phyloP scores from a whole-genome alignment of 306 rosid genomes.

The Psophocarpus tetragonolobus region DNA sequence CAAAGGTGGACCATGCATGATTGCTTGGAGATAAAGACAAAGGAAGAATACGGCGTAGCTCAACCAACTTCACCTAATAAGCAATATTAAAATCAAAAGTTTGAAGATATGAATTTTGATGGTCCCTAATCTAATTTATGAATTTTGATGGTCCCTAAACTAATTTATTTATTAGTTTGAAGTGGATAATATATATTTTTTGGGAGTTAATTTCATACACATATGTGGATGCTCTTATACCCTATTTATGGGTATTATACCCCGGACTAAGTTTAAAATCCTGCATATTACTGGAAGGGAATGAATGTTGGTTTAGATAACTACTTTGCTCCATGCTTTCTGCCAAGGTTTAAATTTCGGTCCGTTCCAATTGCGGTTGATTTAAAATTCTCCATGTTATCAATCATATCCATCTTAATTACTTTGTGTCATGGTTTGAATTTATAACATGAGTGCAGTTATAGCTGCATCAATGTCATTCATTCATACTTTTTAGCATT shows the following conservation, averaged over 20 bases:
- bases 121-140: neutral
- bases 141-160: neutral
- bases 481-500: too few relatives aligned
- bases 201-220: neutral
- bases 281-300: neutral
- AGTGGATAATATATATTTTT: neutral
- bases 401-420: too few relatives aligned
- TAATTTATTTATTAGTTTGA: neutral
- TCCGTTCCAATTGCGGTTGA: neutral
- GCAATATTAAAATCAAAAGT: neutral
- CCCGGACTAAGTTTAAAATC: neutral
- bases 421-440: too few relatives aligned
- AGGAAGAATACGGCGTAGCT: slow-evolving; percentile 8
- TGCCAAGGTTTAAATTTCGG: neutral
- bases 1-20: neutral
- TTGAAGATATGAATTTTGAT: neutral
- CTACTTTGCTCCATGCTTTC: neutral
- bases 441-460: too few relatives aligned
- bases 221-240: neutral
- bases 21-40: neutral
- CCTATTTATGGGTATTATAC: neutral
- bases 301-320: neutral
- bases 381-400: too few relatives aligned
- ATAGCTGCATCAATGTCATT: neutral
- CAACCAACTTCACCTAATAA: slow-evolving; percentile 29